Percentiles rank a stretch among this genome's conserved stretches.
Conservation (phyloP, 75 land plant species). For the Chamaecyparis obtusa region DNA sequence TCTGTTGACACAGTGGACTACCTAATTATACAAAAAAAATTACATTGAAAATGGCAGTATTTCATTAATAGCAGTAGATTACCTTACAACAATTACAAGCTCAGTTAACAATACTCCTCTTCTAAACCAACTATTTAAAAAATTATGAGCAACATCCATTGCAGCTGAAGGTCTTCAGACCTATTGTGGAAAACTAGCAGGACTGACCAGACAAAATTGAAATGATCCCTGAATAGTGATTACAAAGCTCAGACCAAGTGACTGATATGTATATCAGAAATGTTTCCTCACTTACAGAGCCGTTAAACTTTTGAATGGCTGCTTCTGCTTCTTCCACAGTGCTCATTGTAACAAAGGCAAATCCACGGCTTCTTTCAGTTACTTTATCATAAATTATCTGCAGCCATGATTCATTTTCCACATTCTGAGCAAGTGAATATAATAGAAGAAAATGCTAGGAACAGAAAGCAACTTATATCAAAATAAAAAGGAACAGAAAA, state of each 20-base stretch:
- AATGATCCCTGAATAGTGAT: neutral
- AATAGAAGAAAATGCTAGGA: neutral
- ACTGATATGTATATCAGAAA: neutral
- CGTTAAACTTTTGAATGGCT: conserved; percentile 77
- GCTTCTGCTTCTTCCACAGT: conserved; percentile 64
- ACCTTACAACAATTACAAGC: neutral
- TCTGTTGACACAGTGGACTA: neutral
- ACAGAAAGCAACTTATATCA: neutral
- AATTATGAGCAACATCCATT: neutral
- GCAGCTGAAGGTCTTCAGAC: neutral
- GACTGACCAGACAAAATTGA: neutral
- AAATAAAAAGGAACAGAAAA: neutral
- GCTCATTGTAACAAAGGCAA: conserved; percentile 95
- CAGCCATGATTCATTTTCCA: neutral
- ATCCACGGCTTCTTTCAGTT: conserved; percentile 87
- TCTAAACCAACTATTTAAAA: neutral
- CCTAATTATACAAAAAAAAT: neutral
- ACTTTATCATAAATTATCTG: conserved; percentile 83
- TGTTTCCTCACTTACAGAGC: conserved; percentile 54
- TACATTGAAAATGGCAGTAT: neutral
- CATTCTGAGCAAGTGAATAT: neutral
- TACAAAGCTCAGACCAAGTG: neutral
- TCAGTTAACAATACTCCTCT: neutral
- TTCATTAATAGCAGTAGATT: neutral
- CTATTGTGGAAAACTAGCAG: neutral